Conservation (phyloP, 2,329 filamentous ascomycete genomes). For the Clarireedia paspali region DNA sequence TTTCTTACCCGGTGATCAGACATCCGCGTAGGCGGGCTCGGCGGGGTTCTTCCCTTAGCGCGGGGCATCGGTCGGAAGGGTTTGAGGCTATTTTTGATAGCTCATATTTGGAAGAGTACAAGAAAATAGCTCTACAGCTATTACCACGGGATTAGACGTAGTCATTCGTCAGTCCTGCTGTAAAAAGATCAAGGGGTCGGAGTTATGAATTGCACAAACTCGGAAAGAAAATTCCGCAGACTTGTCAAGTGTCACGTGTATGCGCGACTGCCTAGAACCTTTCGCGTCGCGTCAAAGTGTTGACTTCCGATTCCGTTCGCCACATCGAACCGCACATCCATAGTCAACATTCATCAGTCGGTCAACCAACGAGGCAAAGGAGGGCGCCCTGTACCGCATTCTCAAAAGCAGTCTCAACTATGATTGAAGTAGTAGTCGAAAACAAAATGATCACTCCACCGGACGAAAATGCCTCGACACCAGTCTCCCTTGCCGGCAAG, state of each 20-base stretch:
- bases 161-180: too few relatives aligned
- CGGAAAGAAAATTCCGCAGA: not conserved
- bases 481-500: conserved; percentile 2
- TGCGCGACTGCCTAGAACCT: not conserved
- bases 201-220: not conserved
- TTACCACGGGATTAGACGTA: too few relatives aligned
- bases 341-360: too few relatives aligned
- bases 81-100: too few relatives aligned
- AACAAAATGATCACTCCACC: not conserved
- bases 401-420: too few relatives aligned
- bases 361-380: too few relatives aligned
- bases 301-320: conserved; percentile 1
- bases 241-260: not conserved
- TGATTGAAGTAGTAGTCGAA: not conserved
- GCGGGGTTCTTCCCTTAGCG: conserved; percentile 5
- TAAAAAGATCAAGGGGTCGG: not conserved
- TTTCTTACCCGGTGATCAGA: not conserved
- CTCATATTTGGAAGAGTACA: too few relatives aligned
- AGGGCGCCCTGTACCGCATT: too few relatives aligned
- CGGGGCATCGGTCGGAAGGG: conserved; percentile 6
- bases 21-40: too few relatives aligned
- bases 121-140: too few relatives aligned
- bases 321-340: not conserved
- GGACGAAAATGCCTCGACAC: not conserved
- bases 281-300: not conserved